A percentile compares a stretch with the other conserved stretches of the same genome.
Conservation (phyloP, 441 rosid species). For the Populus hybrid region DNA sequence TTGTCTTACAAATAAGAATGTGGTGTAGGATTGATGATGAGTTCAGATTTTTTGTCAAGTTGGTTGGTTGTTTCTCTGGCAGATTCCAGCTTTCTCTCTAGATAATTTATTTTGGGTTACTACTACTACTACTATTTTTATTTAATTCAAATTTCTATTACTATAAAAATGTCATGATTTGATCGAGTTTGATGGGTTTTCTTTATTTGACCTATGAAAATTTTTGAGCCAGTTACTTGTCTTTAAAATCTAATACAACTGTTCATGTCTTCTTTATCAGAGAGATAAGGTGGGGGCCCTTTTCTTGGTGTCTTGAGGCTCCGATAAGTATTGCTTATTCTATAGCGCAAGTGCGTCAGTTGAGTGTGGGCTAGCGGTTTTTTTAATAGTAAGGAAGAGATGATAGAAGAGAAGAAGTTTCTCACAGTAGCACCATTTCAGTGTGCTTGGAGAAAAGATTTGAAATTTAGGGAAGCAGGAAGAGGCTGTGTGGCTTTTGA, state of each 20-base stretch:
- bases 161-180: background rate
- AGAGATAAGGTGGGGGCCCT: conserved; percentile 19
- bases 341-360: conserved; percentile 5
- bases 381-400: conserved; percentile 13
- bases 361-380: conserved; percentile 2
- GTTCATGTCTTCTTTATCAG: conserved; percentile 7
- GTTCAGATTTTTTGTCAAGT: conserved; percentile 51
- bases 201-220: background rate
- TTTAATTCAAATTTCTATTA: background rate
- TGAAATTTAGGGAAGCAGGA: conserved; percentile 87
- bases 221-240: background rate
- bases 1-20: conserved; percentile 35
- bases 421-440: conserved; percentile 94
- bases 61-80: conserved; percentile 31
- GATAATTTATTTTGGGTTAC: conserved; percentile 12
- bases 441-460: conserved; percentile 98
- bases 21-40: conserved; percentile 61
- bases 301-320: conserved; percentile 11
- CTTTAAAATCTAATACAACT: background rate
- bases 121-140: background rate
- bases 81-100: conserved; percentile 33
- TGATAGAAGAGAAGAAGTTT: conserved; percentile 62
- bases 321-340: conserved; percentile 29
- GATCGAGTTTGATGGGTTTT: conserved; percentile 5
- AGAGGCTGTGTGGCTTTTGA: conserved; percentile 98